Evolutionary conservation across 192 early-diverging fungal genomes (phyloP).

Genomic region (Podila clonocystis): DNA sequence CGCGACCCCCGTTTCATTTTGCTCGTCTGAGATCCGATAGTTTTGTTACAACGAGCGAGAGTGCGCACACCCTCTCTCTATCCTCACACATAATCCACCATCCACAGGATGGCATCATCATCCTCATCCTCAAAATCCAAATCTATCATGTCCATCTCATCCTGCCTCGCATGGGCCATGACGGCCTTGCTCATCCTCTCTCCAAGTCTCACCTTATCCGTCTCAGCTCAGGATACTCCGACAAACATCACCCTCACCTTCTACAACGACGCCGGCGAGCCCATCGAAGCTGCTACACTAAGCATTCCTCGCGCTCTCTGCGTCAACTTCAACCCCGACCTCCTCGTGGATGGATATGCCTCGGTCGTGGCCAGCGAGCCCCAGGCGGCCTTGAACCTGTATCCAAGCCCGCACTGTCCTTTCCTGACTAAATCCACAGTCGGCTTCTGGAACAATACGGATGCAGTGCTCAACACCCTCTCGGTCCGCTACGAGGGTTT

Average conservation of each 20-base stretch:
- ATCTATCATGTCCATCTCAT: background rate
- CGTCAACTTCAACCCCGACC: background rate
- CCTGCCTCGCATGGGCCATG: background rate
- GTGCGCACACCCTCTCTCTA: background rate
- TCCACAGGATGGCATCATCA: background rate
- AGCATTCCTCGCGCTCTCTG: slow-evolving; percentile 1
- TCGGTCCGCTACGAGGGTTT: slow-evolving; percentile 24
- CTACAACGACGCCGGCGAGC: background rate
- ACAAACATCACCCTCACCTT: background rate
- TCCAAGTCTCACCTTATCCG: background rate
- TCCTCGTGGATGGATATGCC: background rate
- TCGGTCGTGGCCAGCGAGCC: slow-evolving; percentile 1
- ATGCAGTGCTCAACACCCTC: background rate
- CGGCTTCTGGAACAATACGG: slow-evolving; percentile 27
- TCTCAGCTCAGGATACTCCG: background rate
- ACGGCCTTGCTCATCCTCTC: background rate
- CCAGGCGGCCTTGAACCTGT: slow-evolving; percentile 31
- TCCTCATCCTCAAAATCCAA: background rate
- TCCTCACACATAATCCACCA: background rate
- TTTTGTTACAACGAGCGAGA: too few relatives aligned
- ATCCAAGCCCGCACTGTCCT: slow-evolving; percentile 9
- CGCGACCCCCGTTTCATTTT: too few relatives aligned
- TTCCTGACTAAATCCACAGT: slow-evolving; percentile 8
- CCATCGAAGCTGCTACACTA: slow-evolving; percentile 5
- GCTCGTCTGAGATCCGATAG: too few relatives aligned